Evolutionary conservation across 73 alveolate species (phyloP).

Genomic region (Paramecium biaurelia): DNA sequence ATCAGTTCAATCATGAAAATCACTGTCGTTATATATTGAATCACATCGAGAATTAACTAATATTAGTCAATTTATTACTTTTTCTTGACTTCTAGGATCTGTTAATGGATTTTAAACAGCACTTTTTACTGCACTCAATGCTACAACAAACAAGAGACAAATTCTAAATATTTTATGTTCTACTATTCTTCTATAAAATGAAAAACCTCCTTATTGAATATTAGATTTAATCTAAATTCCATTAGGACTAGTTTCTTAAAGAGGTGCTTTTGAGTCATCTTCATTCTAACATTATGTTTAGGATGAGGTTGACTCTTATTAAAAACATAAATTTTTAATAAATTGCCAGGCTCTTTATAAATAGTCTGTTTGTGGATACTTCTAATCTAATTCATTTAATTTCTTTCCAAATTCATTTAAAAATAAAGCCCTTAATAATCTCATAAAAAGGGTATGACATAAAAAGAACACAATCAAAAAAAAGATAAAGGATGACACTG

Average conservation of each 20-base stretch:
- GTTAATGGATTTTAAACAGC: constrained; percentile 34
- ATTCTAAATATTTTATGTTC: constrained; percentile 14
- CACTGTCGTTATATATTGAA: not conserved
- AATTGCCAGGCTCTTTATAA: not conserved
- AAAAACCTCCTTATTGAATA: not conserved
- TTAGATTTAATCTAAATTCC: not conserved
- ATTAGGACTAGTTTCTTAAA: not conserved
- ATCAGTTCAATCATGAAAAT: not conserved
- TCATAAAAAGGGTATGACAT: constrained; percentile 34
- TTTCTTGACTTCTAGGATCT: not conserved
- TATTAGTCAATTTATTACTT: not conserved
- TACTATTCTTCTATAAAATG: not conserved
- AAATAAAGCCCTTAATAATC: constrained; percentile 52
- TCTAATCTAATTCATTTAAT: not conserved
- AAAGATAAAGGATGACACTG: not conserved
- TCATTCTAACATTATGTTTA: not conserved
- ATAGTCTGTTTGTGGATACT: constrained; percentile 17
- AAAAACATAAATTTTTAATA: not conserved
- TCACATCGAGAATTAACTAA: not conserved
- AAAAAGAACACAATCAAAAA: not conserved
- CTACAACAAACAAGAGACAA: not conserved
- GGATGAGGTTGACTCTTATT: not conserved
- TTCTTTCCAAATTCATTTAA: constrained; percentile 52
- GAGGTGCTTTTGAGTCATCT: constrained; percentile 29
- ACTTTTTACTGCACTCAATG: not conserved